A percentile compares a stretch with the other conserved stretches of the same genome.
Conservation (phyloP, 192 early-diverging fungal species). For the Backusella macrospora region DNA sequence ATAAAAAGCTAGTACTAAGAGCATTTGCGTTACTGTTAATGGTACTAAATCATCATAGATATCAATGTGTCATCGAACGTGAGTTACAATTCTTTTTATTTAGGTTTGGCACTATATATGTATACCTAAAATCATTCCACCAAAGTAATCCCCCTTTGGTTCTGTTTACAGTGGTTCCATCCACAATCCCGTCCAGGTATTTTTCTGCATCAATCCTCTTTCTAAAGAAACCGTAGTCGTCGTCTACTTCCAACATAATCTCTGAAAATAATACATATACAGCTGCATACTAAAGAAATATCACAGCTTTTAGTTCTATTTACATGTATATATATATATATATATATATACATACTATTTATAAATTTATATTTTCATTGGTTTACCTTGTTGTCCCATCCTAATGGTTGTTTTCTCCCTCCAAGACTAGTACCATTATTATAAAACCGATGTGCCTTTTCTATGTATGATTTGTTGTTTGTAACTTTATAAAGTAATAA, state of each 20-base stretch:
- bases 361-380: background rate
- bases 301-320: background rate
- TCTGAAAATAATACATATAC: conserved; percentile 48
- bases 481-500: conserved; percentile 57
- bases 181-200: conserved; percentile 38
- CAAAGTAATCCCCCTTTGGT: conserved; percentile 47
- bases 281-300: conserved; percentile 33
- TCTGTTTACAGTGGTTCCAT: conserved; percentile 8
- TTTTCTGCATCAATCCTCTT: conserved; percentile 37
- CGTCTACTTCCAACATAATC: conserved; percentile 23
- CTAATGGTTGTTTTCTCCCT: conserved; percentile 33
- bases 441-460: conserved; percentile 44
- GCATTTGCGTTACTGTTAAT: conserved; percentile 8
- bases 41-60: background rate
- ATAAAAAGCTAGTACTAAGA: conserved; percentile 16
- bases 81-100: background rate
- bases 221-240: background rate
- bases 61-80: background rate
- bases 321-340: background rate
- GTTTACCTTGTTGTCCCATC: conserved; percentile 52
- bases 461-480: conserved; percentile 39
- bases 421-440: conserved; percentile 32
- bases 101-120: conserved; percentile 2
- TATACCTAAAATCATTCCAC: conserved; percentile 31
- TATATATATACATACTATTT: background rate